phyloP scores from a whole-genome alignment of 2,329 filamentous ascomycete species.

The Aureobasidium uvarum region DNA sequence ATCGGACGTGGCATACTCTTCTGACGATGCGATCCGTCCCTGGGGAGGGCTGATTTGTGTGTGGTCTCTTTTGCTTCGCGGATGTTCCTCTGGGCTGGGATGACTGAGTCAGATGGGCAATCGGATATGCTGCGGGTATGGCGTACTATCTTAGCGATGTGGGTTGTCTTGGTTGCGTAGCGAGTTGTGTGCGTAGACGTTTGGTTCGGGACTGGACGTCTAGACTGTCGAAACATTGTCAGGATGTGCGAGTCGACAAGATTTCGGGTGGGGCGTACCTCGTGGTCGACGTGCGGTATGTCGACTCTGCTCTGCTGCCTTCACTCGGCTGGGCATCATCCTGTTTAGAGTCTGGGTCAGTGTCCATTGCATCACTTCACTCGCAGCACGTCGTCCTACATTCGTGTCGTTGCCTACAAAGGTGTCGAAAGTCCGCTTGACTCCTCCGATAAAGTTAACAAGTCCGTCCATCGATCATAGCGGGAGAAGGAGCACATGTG shows the following conservation, averaged over 20 bases:
- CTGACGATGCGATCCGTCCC: background rate
- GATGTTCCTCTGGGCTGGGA: background rate
- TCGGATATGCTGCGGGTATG: background rate
- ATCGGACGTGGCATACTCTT: background rate
- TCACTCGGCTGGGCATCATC: constrained; percentile 3
- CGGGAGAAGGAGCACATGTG: background rate
- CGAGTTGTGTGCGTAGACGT: background rate
- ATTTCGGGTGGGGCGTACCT: background rate
- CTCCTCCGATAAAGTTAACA: background rate
- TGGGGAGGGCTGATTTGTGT: background rate
- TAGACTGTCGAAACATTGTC: constrained; percentile 14
- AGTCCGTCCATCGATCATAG: constrained; percentile 6
- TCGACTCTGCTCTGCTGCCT: background rate
- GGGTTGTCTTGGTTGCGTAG: background rate
- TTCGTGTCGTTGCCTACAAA: constrained; percentile 7
- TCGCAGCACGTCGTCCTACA: background rate
- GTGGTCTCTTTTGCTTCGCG: background rate
- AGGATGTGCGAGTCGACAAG: background rate
- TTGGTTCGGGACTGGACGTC: background rate
- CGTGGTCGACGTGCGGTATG: background rate
- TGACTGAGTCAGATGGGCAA: background rate
- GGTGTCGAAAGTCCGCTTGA: background rate
- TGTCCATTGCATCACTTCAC: background rate
- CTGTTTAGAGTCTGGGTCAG: background rate
- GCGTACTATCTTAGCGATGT: background rate